phyloP scores from a whole-genome alignment of 148 eudicot species.

The Drosera capensis region DNA sequence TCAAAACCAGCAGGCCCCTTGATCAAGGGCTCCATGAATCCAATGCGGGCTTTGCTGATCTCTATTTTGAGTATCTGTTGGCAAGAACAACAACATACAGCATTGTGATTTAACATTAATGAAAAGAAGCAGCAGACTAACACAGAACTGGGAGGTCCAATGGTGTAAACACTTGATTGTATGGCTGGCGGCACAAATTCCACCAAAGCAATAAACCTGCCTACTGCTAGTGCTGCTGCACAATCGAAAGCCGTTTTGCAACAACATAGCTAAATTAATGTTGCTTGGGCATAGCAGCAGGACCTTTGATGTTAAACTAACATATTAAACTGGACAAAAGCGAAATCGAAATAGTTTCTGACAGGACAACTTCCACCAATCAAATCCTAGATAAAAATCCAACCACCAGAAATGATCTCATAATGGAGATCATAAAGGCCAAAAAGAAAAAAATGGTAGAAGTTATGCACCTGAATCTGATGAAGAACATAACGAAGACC shows the following conservation, averaged over 20 bases:
- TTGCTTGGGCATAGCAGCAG: no score
- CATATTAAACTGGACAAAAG: no score
- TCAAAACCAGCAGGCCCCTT: conserved; percentile 78
- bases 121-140: background rate
- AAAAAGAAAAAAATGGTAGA: background rate
- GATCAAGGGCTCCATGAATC: conserved; percentile 61
- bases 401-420: background rate
- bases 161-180: no score
- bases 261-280: no score
- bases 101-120: conserved; percentile 3
- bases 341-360: background rate
- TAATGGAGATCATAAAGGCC: background rate
- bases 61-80: conserved; percentile 61
- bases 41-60: conserved; percentile 74
- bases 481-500: conserved; percentile 75
- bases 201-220: no score
- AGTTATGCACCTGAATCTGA: conserved; percentile 60
- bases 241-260: no score
- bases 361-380: no score
- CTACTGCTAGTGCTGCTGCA: no score
- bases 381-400: background rate
- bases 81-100: conserved; percentile 3
- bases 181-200: no score
- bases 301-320: no score
- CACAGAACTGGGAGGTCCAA: no score